A percentile compares a stretch with the other conserved stretches of the same genome.
Conservation (phyloP, 805 yeast genomes). For the Pichia kluyveri region DNA sequence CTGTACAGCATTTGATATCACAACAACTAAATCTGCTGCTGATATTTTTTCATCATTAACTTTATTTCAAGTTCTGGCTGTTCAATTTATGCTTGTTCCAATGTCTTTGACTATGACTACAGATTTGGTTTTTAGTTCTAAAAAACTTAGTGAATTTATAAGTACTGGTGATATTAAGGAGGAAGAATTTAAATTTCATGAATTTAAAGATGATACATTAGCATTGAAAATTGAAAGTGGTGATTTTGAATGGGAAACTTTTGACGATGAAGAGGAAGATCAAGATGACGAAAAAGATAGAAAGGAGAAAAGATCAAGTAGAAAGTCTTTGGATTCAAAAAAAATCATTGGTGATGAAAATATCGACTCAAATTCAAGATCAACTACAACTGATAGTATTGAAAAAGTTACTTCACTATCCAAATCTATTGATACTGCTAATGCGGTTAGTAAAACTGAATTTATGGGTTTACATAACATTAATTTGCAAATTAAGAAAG, state of each 20-base stretch:
- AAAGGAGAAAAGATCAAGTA: neutral
- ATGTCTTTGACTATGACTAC: conserved; percentile 56
- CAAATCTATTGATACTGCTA: neutral
- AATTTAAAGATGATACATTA: conserved; percentile 16
- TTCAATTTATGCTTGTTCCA: conserved; percentile 60
- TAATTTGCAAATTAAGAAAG: conserved; percentile 43
- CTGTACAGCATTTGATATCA: conserved; percentile 30
- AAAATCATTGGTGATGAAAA: neutral
- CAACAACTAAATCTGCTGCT: conserved; percentile 40
- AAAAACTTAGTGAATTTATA: conserved; percentile 46
- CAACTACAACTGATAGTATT: conserved; percentile 1
- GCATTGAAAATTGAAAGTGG: conserved; percentile 50
- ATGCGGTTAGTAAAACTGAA: conserved; percentile 1
- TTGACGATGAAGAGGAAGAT: conserved; percentile 23
- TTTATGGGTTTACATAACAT: conserved; percentile 44
- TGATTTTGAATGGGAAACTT: conserved; percentile 58
- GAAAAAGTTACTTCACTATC: neutral
- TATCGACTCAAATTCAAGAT: neutral
- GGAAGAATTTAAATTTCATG: conserved; percentile 19
- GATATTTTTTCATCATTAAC: conserved; percentile 62
- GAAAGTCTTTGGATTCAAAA: neutral
- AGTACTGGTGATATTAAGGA: conserved; percentile 31
- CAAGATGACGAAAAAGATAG: neutral
- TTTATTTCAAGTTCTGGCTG: conserved; percentile 50
- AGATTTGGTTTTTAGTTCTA: conserved; percentile 55